A percentile compares a stretch with the other conserved stretches of the same genome.
Evolutionary conservation across 345 rosid species (phyloP).

Genomic region (Rhizophora mangle): DNA sequence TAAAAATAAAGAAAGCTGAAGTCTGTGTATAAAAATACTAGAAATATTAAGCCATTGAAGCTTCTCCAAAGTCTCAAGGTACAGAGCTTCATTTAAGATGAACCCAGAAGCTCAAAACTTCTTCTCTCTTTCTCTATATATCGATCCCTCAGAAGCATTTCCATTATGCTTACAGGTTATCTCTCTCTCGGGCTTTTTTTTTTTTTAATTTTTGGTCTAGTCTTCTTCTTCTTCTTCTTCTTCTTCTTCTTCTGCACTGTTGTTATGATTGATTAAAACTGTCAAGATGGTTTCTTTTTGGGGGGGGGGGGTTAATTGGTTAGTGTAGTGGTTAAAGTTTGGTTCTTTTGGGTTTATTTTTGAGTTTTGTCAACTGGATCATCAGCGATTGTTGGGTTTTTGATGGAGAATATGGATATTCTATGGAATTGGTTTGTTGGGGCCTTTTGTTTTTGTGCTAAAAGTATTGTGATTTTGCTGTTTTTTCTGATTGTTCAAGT

Average conservation of each 20-base stretch:
- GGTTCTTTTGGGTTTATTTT: background rate
- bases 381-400: slow-evolving; percentile 5
- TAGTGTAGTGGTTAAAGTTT: slow-evolving; percentile 7
- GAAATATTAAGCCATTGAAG: background rate
- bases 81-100: background rate
- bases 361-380: slow-evolving; percentile 20
- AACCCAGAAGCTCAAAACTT: background rate
- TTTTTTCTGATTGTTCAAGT: background rate
- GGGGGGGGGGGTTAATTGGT: background rate
- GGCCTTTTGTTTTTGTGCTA: background rate
- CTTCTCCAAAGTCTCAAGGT: background rate
- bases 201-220: no score
- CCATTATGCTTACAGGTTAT: slow-evolving; percentile 63
- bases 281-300: background rate
- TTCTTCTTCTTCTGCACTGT: background rate
- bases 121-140: background rate
- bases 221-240: background rate
- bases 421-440: background rate
- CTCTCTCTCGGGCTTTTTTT: no score
- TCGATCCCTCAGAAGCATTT: slow-evolving; percentile 18
- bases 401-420: background rate
- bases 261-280: background rate
- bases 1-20: no score
- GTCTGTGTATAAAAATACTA: background rate
- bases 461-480: background rate